These are phyloP conservation scores for Talaromyces verruculosus DNA, from an alignment of 2,329 filamentous ascomycete species.

Conservation along the genomic window DNA sequence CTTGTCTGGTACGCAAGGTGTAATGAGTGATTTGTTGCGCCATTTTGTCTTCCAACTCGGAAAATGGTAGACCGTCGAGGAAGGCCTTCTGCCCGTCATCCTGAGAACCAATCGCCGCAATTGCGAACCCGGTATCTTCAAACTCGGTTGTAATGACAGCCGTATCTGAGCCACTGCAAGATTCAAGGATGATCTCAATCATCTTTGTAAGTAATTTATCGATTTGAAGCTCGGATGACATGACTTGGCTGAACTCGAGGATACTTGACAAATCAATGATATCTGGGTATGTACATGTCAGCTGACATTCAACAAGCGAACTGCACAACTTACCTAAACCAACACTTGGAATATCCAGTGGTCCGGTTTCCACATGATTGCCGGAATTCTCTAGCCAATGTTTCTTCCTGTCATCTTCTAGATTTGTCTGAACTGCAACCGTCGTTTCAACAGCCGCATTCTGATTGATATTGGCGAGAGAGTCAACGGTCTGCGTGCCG, in stretches of 20 bases:
- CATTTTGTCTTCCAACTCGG: conserved; percentile 58
- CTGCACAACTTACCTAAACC: conserved; percentile 35
- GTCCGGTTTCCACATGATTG: conserved; percentile 38
- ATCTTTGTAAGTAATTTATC: conserved; percentile 64
- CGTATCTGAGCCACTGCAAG: conserved; percentile 60
- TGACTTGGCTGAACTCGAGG: conserved; percentile 63
- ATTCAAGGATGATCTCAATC: conserved; percentile 64
- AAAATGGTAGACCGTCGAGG: conserved; percentile 56
- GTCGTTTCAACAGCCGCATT: conserved; percentile 33
- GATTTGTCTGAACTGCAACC: conserved; percentile 30
- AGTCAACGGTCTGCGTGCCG: conserved; percentile 57
- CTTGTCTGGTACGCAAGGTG: conserved; percentile 61
- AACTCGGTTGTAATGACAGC: conserved; percentile 62
- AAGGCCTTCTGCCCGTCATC: conserved; percentile 57
- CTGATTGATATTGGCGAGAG: conserved; percentile 46
- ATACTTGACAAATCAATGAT: conserved; percentile 66
- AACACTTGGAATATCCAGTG: conserved; percentile 44
- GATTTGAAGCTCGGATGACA: conserved; percentile 65
- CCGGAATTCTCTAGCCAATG: conserved; percentile 46
- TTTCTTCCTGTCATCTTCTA: conserved; percentile 44
- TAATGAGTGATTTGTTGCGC: conserved; percentile 63
- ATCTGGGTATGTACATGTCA: conserved; percentile 51
- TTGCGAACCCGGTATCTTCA: conserved; percentile 58
- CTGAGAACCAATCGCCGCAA: conserved; percentile 61
- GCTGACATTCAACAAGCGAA: conserved; percentile 13